Conservation (phyloP, 208 protist species). For the Acanthamoeba culbertsoni region DNA sequence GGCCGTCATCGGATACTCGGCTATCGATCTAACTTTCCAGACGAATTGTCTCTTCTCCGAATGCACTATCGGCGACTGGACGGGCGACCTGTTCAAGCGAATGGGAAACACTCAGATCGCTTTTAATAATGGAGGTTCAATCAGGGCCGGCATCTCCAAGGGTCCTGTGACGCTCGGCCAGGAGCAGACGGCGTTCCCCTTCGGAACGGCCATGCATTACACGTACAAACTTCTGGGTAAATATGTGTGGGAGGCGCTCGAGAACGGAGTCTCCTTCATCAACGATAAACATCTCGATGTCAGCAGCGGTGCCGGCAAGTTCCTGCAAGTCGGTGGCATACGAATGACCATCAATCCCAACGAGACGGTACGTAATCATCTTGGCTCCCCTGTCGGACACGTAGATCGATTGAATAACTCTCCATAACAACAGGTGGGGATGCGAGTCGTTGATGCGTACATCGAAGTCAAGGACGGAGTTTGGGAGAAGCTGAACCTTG, state of each 20-base stretch:
- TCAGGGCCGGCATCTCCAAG: not conserved
- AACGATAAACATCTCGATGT: not conserved
- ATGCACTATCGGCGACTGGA: not conserved
- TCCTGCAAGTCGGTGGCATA: not conserved
- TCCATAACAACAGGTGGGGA: too few species aligned
- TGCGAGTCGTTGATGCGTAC: not conserved
- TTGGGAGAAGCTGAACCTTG: not conserved
- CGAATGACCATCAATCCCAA: not conserved
- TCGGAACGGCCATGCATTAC: not conserved
- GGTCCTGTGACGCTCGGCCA: too few species aligned
- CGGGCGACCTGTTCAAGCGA: not conserved
- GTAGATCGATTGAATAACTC: too few species aligned
- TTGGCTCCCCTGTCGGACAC: too few species aligned
- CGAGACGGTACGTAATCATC: not conserved
- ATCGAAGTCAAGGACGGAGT: not conserved
- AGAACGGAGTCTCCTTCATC: not conserved
- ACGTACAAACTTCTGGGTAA: not conserved
- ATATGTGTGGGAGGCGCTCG: not conserved
- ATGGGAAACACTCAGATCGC: not conserved
- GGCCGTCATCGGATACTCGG: not conserved
- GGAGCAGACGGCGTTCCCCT: constrained; percentile 27
- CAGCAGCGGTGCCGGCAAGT: not conserved
- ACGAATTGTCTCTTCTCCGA: too few species aligned
- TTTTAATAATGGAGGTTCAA: not conserved
- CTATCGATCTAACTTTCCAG: not conserved